These are phyloP conservation scores for Eleusine indica DNA, from an alignment of 176 grass and related monocot genomes.

Conservation along the genomic window DNA sequence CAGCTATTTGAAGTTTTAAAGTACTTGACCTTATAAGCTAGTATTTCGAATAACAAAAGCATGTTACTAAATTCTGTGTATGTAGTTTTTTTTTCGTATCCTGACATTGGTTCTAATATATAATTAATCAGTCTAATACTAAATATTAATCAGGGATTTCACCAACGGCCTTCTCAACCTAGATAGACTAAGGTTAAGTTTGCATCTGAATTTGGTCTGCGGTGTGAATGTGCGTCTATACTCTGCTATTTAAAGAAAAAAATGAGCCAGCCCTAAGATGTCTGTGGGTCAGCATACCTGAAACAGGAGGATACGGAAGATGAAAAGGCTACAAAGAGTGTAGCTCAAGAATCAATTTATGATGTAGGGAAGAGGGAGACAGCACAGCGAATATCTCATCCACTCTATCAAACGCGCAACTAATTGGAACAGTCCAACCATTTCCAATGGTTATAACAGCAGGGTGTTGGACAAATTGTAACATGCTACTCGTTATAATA, in stretches of 20 bases:
- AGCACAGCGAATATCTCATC: constrained; percentile 28
- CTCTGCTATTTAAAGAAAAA: neutral
- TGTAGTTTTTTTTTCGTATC: too few relatives aligned
- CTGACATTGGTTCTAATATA: neutral
- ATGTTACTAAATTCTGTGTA: neutral
- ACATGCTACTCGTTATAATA: neutral
- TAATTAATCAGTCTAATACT: neutral
- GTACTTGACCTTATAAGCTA: neutral
- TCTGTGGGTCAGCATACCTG: neutral
- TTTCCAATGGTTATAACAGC: constrained; percentile 20
- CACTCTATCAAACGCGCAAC: constrained; percentile 53
- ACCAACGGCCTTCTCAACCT: neutral
- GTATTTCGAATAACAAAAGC: neutral
- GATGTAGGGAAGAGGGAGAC: constrained; percentile 21
- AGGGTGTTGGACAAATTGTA: neutral
- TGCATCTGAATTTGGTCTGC: neutral
- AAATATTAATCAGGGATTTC: neutral
- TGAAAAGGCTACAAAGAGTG: constrained; percentile 21
- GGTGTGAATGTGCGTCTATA: neutral
- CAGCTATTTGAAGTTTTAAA: neutral
- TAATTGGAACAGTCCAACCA: constrained; percentile 32
- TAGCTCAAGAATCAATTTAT: constrained; percentile 25
- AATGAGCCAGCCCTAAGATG: neutral
- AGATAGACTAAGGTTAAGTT: too few relatives aligned
- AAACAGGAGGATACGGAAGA: neutral